Evolutionary conservation across 345 rosid species (phyloP).

Genomic region (Lepidium africanum): DNA sequence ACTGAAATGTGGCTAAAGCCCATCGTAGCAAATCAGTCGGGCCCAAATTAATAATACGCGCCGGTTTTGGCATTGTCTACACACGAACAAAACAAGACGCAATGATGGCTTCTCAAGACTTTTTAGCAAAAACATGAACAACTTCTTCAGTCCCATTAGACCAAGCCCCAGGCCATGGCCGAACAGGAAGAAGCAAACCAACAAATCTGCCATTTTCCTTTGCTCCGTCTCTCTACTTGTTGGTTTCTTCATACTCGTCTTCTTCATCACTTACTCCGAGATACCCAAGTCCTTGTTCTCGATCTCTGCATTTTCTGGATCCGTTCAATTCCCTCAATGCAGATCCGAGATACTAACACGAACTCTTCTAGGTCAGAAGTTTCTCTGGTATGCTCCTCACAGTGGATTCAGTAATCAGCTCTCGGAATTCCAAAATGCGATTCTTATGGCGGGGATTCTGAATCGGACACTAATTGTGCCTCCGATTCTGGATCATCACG

Average conservation of each 20-base stretch:
- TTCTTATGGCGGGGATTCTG: slow-evolving; percentile 59
- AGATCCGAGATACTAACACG: slow-evolving; percentile 17
- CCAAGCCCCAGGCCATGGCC: slow-evolving; percentile 29
- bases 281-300: slow-evolving; percentile 39
- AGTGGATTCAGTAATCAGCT: slow-evolving; percentile 97
- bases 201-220: slow-evolving; percentile 28
- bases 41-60: neutral
- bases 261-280: slow-evolving; percentile 37
- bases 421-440: slow-evolving; percentile 77
- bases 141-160: slow-evolving; percentile 31
- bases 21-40: neutral
- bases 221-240: slow-evolving; percentile 22
- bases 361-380: slow-evolving; percentile 31
- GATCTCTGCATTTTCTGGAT: slow-evolving; percentile 30
- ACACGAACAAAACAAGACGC: neutral
- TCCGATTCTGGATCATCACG: slow-evolving; percentile 90
- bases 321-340: slow-evolving; percentile 40
- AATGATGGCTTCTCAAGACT: neutral
- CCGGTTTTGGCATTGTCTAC: neutral
- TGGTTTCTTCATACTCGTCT: slow-evolving; percentile 18
- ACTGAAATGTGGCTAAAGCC: neutral
- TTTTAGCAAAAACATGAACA: slow-evolving; percentile 27
- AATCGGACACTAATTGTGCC: slow-evolving; percentile 81
- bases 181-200: slow-evolving; percentile 36
- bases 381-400: slow-evolving; percentile 79